Percentiles rank a stretch among this genome's conserved stretches.
Conservation (phyloP, 139 green algal species). For the Protoeuglena noctilucae region DNA sequence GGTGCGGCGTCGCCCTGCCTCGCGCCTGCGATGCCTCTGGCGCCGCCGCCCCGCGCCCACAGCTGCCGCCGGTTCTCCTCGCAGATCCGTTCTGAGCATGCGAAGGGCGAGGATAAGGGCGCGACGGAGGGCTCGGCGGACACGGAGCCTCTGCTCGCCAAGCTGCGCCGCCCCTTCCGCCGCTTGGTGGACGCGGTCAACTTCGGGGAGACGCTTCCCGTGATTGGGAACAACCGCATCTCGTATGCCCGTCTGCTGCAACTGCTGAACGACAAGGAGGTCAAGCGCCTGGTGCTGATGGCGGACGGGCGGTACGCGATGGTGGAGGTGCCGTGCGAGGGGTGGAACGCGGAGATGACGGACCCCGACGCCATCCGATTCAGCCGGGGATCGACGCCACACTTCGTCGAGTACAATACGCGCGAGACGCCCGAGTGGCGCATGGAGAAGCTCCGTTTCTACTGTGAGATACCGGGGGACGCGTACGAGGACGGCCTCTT, state of each 20-base stretch:
- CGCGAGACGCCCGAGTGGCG: slow-evolving; percentile 29
- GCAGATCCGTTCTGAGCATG: no score
- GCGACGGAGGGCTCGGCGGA: not conserved
- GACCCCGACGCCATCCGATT: slow-evolving; percentile 5
- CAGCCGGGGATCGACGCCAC: not conserved
- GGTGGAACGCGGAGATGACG: slow-evolving; percentile 12
- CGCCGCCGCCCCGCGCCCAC: no score
- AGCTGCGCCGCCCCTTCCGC: not conserved
- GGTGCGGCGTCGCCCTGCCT: no score
- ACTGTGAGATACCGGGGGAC: slow-evolving; percentile 49
- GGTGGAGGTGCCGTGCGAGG: slow-evolving; percentile 40
- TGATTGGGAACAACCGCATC: slow-evolving; percentile 14
- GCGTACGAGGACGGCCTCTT: slow-evolving; percentile 44
- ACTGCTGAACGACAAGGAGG: slow-evolving; percentile 23
- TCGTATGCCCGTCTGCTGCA: slow-evolving; percentile 42
- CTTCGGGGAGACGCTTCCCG: not conserved
- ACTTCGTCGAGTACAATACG: slow-evolving; percentile 28
- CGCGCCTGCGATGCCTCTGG: no score
- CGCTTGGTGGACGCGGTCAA: not conserved
- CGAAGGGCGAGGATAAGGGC: no score
- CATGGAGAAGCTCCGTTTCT: slow-evolving; percentile 62
- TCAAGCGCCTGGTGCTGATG: slow-evolving; percentile 48
- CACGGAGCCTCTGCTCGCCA: no score
- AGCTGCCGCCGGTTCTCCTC: no score
- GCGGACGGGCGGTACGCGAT: slow-evolving; percentile 41